Evolutionary conservation across 495 filamentous ascomycete genomes (phyloP), one percentile per base, ranked within the genome.

Genomic region (Bryoglossum gracile): DNA sequence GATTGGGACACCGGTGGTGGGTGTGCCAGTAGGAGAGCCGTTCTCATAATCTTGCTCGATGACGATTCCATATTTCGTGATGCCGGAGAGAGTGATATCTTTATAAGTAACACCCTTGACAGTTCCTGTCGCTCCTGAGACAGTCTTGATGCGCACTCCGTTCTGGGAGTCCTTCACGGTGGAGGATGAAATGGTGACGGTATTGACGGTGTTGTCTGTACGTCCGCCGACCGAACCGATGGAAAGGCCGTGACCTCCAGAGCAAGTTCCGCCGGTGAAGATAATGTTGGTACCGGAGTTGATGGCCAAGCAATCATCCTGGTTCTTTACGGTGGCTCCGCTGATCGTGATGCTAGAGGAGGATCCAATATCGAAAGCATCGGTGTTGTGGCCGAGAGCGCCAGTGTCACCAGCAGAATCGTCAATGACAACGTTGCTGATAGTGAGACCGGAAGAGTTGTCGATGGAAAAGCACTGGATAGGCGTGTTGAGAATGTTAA

Each of bases 41-140:
- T 82, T 82, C 68, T 78, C 65, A 57, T 84, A 86, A 60, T 84
- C 81, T 63, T 86, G 82, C 66, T 85, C 66, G 43, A 86, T 77
- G 50, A 82, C 69, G 42, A 86, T 76, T 43, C 81, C 82, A 57
- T 84, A 80, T 21, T 75, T 71, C 40, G 69, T 63, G 58, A 84
- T 83, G 19, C 65, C 61, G 39, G 68, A 72, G 4, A 85, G 70
- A 13, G 65, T 68, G 62, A 84, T 82, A 55, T 73, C 67, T 17
- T 63, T 60, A 6, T 80, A 86, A 1, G 76, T 82, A 34, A 85
- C 68, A 48, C 68, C 74, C 11, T 59, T 60, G 43, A 86, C 80
- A 11, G 63, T 56, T 33, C 82, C 82, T 33, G 77, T 83, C 4
- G 70, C 72, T 30, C 62, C 69, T 49, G 62, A 72, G 48, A 80